Base-by-base conservation (phyloP, 352 stramenopile species). In the Pythium folliculosum region DNA sequence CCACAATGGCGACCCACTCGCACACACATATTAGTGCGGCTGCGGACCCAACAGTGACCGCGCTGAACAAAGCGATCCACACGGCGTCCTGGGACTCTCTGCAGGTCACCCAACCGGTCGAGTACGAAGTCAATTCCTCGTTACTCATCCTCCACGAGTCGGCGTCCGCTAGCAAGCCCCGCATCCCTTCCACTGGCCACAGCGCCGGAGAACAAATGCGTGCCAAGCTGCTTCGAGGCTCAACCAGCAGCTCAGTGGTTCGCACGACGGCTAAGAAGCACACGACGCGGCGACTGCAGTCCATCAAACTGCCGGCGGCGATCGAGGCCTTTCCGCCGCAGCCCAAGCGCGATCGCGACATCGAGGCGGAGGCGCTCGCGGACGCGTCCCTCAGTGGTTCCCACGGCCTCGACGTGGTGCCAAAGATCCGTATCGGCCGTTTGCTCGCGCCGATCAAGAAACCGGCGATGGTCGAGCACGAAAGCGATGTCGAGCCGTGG, bases 111-210 rank as follows among this genome's bases (percentile, higher is more conserved):
- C 81, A 84, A 19, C 80, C 80, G 0, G 70, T 77, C 53, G 80
- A 88, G 61, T 86, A 84, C 61, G 77, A 85, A 51, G 80, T 89
- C 48, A 82, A 89, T 51, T 86, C 78, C 13, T 85, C 80, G 32
- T 21, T 89, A 17, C 60, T 89, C 19, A 81, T 88, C 43, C 57
- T 88, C 12, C 79, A 88, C 32, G 69, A 82, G n/a, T 76, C 75
- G 16, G 71, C 37, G 4, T 76, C 73, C 14, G 75, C 63, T 1
- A 60, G 50, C 5, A 78, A 76, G 14, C 48, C 75, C 22, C 65
- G 77, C 35, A 45, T 75, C 7, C 66, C 76, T 16, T 65, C 57
- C 13, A 65, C 54, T 0, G 60, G 51, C 21, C 40, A 70, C 44
- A 54, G 54, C 35, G 62, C 62, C 1, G 22, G 43, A 8, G 43